A percentile compares a stretch with the other conserved stretches of the same genome.
These are phyloP conservation scores for Arxiozyma slooffiae DNA, from an alignment of 1,139 yeast species.

Conservation along the genomic window DNA sequence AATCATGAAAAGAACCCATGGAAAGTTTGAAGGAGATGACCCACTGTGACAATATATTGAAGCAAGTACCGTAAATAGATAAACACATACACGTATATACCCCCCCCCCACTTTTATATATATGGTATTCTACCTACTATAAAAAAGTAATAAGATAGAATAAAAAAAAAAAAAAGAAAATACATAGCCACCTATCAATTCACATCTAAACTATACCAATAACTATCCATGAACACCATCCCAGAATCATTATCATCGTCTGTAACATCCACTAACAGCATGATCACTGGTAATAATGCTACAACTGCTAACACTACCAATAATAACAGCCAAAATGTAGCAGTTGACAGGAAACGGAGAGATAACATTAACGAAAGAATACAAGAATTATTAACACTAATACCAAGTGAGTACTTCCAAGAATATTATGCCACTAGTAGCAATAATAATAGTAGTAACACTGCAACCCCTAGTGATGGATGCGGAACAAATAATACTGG, in stretches of 20 bases:
- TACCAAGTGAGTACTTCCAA: constrained; percentile 55
- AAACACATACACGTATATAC: not conserved
- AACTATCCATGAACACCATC: constrained; percentile 10
- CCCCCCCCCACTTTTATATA: no score
- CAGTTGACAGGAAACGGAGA: constrained; percentile 44
- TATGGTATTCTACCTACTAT: not conserved
- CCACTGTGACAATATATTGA: not conserved
- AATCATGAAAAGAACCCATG: not conserved
- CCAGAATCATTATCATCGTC: constrained; percentile 15
- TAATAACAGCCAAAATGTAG: constrained; percentile 8
- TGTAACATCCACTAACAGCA: constrained; percentile 14
- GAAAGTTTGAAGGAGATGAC: not conserved
- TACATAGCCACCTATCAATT: no score
- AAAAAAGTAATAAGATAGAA: no score
- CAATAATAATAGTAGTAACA: constrained; percentile 4
- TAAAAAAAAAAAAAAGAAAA: not conserved
- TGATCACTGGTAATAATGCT: not conserved
- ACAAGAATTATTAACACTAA: constrained; percentile 61
- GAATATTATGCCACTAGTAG: constrained; percentile 17
- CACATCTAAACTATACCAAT: not conserved
- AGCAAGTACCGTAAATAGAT: not conserved
- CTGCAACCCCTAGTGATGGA: not conserved
- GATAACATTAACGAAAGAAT: constrained; percentile 87
- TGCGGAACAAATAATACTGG: not conserved
- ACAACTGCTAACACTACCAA: not conserved